Evolutionary conservation across 208 protist species (phyloP).

Genomic region (Paratrypanosoma confusum): DNA sequence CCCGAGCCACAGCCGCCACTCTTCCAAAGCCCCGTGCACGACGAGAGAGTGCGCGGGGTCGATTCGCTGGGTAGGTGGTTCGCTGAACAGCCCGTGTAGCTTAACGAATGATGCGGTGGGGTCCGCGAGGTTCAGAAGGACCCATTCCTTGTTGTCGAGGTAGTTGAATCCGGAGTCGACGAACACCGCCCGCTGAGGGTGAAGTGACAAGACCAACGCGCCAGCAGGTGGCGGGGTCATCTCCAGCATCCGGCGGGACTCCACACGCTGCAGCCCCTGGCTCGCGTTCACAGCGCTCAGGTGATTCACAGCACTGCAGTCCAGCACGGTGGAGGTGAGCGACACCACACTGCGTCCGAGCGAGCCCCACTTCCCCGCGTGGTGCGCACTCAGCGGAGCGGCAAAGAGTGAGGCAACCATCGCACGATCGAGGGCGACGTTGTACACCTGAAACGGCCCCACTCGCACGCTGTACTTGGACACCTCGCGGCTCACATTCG

Average conservation of each 20-base stretch:
- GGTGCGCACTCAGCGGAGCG: constrained; percentile 5
- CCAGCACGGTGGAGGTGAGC: constrained; percentile 15
- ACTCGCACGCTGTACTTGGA: constrained; percentile 24
- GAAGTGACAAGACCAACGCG: constrained; percentile 16
- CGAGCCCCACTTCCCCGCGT: constrained; percentile 15
- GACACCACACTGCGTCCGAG: constrained; percentile 9
- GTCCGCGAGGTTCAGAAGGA: constrained; percentile 15
- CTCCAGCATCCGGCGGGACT: constrained; percentile 9
- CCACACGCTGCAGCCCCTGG: constrained; percentile 5
- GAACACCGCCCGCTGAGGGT: constrained; percentile 20
- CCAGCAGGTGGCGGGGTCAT: constrained; percentile 3
- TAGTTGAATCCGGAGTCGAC: constrained; percentile 14
- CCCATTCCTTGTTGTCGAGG: constrained; percentile 36
- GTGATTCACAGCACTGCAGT: constrained; percentile 17
- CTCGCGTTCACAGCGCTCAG: constrained; percentile 17
- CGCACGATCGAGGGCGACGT: constrained; percentile 12
- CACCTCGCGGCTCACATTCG: constrained; percentile 8
- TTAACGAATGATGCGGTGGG: background rate
- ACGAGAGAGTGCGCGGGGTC: constrained; percentile 17
- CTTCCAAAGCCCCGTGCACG: constrained; percentile 28
- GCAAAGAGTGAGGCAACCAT: constrained; percentile 31
- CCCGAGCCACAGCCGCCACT: constrained; percentile 48
- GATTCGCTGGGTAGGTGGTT: background rate
- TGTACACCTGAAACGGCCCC: constrained; percentile 41
- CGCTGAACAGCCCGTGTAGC: constrained; percentile 4